Evolutionary conservation across 352 stramenopile species (phyloP), one percentile per base, ranked within the genome.

Genomic region (Phytopythium aichiense): DNA sequence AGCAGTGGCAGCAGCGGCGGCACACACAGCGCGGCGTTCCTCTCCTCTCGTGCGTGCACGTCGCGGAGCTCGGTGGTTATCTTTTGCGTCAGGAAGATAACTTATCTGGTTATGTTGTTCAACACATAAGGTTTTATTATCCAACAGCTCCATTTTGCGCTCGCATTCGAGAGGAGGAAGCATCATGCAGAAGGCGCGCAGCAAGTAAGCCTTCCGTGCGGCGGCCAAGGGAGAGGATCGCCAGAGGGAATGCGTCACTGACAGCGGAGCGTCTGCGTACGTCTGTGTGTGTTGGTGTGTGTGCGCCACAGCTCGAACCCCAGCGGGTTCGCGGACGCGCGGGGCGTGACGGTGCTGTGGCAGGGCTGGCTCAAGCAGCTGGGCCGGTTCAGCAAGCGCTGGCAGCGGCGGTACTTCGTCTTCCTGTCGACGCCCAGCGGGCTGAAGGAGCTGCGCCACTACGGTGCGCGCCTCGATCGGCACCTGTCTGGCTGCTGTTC

Each of bases 301-400:
- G 48, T 12, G 2, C n/a, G 50, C 2, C n/a, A 42, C 15, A 86
- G 77, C 68, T 83, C 76, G 38, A 83, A 75, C 56, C 68, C 71
- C 13, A 64, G 69, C n/a, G 77, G 72, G 42, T 86, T 86, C 60
- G 58, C 72, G 46, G 86, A 71, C 58, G 54, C 80, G 43, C 69
- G 72, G 23, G 76, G 83, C 35, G 75, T 88, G 49, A 86, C 79
- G 2, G 81, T 93, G 61, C 82, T 93, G 25, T 93, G 84, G 84
- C 80, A 91, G 52, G 84, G 84, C 60, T 93, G 84, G 84, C 76
- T 93, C 51, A 90, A 89, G 74, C 91, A 91, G 65, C 79, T 93
- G 42, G 84, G 84, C 18, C 75, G 84, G 56, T 93, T 93, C 63
- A 92, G 82, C 66, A 91, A 89, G 69, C 79, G 82, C 42, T 93